phyloP scores from a whole-genome alignment of 306 rosid genomes.

The Cucurbita moschata region DNA sequence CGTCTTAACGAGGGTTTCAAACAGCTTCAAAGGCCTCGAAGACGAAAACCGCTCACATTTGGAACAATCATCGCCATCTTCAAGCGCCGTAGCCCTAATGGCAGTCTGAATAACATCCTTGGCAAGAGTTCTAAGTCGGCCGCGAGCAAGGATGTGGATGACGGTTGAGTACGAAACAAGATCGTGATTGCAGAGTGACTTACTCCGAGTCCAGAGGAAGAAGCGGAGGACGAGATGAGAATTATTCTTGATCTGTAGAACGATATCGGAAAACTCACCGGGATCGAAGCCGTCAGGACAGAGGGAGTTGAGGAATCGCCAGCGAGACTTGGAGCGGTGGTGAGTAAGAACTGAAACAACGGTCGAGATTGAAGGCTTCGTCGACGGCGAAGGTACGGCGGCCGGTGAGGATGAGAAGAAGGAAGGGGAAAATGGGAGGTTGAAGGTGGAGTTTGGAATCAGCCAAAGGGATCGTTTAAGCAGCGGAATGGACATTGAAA shows the following conservation, averaged over 20 bases:
- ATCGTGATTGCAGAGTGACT: slow-evolving; percentile 47
- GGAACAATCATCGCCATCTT: not conserved
- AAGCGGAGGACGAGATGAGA: slow-evolving; percentile 62
- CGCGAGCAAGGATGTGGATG: slow-evolving; percentile 60
- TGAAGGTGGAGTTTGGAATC: slow-evolving; percentile 4
- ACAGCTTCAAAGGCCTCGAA: slow-evolving; percentile 33
- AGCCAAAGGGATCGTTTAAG: slow-evolving; percentile 12
- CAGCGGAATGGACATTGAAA: slow-evolving; percentile 23
- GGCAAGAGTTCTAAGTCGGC: slow-evolving; percentile 46
- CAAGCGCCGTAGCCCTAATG: slow-evolving; percentile 16
- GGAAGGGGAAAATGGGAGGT: not conserved
- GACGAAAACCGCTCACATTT: slow-evolving; percentile 1
- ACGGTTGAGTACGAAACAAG: slow-evolving; percentile 49
- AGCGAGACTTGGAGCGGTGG: slow-evolving; percentile 66
- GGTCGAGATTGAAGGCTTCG: slow-evolving; percentile 10
- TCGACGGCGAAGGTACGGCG: not conserved
- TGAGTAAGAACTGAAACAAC: slow-evolving; percentile 46
- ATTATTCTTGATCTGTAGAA: slow-evolving; percentile 40
- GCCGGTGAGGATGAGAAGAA: slow-evolving; percentile 11
- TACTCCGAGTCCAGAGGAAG: slow-evolving; percentile 45
- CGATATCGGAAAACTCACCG: slow-evolving; percentile 37
- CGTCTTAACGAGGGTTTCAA: slow-evolving; percentile 40
- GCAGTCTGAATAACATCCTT: slow-evolving; percentile 27
- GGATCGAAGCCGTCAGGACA: slow-evolving; percentile 43
- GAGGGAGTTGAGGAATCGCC: slow-evolving; percentile 42